A percentile compares a stretch with the other conserved stretches of the same genome.
Conservation (phyloP, 345 rosid genomes). For the Limnanthes douglasii region DNA sequence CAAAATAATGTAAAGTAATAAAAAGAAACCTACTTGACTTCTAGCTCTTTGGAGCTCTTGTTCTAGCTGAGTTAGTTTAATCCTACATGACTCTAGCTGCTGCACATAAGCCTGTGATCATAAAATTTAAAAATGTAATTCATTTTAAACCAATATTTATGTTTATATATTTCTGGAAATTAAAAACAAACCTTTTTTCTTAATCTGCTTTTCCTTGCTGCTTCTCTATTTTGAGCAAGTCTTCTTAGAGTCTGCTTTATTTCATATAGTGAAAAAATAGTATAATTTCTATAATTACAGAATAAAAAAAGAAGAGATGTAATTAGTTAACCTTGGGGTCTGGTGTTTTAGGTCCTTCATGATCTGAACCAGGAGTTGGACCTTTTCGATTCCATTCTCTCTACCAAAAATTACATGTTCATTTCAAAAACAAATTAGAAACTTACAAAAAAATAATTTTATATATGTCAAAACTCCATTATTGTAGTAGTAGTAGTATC, state of each 20-base stretch:
- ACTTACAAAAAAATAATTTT: not conserved
- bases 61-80: slow-evolving; percentile 81
- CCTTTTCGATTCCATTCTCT: slow-evolving; percentile 39
- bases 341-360: slow-evolving; percentile 44
- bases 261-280: slow-evolving; percentile 3
- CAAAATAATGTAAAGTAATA: not conserved
- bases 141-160: not conserved
- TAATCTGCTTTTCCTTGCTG: slow-evolving; percentile 95
- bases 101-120: slow-evolving; percentile 82
- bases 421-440: not conserved
- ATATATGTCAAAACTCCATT: no score
- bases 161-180: not conserved
- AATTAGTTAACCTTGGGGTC: slow-evolving; percentile 31
- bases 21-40: slow-evolving; percentile 40
- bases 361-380: slow-evolving; percentile 32
- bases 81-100: slow-evolving; percentile 90
- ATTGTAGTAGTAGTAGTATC: no score
- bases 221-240: slow-evolving; percentile 99
- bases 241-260: slow-evolving; percentile 63
- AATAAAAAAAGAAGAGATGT: not conserved
- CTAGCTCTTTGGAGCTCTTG: slow-evolving; percentile 90
- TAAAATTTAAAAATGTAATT: not conserved
- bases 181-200: slow-evolving; percentile 55
- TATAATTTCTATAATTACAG: not conserved
- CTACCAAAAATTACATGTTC: slow-evolving; percentile 16